Evolutionary conservation across 1,139 yeast species (phyloP).

Genomic region (Saccharomyces hybrid): DNA sequence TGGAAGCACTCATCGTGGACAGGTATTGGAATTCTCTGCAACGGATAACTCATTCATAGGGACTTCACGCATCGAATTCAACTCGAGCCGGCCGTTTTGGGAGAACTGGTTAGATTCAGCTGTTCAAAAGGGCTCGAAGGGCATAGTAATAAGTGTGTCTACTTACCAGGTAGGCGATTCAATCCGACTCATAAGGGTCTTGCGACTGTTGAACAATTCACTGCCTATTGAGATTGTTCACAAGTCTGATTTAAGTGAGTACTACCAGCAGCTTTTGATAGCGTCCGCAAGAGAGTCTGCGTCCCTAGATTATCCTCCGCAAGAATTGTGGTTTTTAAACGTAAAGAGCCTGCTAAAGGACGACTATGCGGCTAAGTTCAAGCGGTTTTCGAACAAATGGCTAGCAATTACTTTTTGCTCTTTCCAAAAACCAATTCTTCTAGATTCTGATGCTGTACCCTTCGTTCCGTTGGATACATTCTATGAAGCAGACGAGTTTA

Average conservation of each 20-base stretch:
- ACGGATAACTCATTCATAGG: constrained; percentile 10
- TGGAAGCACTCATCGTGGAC: background rate
- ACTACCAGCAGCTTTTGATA: constrained; percentile 26
- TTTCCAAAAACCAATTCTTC: constrained; percentile 41
- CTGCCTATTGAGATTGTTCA: constrained; percentile 52
- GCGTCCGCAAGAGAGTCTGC: constrained; percentile 6
- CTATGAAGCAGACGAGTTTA: constrained; percentile 32
- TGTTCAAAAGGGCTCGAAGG: constrained; percentile 15
- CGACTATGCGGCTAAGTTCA: constrained; percentile 31
- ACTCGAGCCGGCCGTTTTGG: background rate
- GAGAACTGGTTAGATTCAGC: background rate
- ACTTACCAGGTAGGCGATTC: constrained; percentile 43
- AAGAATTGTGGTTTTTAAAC: background rate
- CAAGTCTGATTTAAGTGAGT: constrained; percentile 35
- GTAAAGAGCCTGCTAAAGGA: constrained; percentile 20
- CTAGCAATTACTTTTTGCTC: constrained; percentile 43
- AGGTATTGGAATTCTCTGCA: background rate
- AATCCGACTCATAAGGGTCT: constrained; percentile 37
- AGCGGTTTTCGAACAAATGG: constrained; percentile 41
- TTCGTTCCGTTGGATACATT: constrained; percentile 24
- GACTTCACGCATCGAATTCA: background rate
- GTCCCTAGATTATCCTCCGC: background rate
- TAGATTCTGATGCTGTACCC: constrained; percentile 52
- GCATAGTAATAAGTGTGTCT: constrained; percentile 46
- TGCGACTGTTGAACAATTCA: constrained; percentile 41